Base-by-base conservation (phyloP, 768 basidiomycete species). In the Boletus rufocinnamomeus region DNA sequence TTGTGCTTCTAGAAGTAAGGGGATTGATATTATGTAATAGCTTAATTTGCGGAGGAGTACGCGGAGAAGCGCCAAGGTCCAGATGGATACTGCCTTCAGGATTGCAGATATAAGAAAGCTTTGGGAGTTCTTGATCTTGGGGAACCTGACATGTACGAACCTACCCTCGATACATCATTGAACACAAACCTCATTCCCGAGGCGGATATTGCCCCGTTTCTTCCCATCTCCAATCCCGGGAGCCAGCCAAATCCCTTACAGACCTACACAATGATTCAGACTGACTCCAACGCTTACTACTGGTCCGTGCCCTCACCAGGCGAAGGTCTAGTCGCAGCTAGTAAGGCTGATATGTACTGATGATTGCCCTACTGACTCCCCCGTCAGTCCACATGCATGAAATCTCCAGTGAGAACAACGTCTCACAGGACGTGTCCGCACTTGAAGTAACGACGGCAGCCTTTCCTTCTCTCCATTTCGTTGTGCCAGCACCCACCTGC, bases 61-160 rank as follows among this genome's bases (percentile, higher is more conserved):
- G n/a, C 1, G n/a, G 47, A 49, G 32, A 49, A 34, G 21, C 8
- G 1, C 30, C n/a, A 5, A 4, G 1, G n/a, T 14, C 19, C 21
- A 7, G 19, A 28, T 16, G 13, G 32, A 16, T 5, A 2, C 19
- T 34, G 32, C 21, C 16, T 7, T 11, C 21, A 34, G 14, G 37
- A 19, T n/a, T 44, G 4, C 60, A 41, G 14, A 17, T 34, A 50
- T 40, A 56, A 50, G 28, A 54, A 28, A 17, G 16, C 27, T 4
- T 37, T 32, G 32, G 13, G 34, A 16, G 27, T 34, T 8, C 23
- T 38, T 28, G 10, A 28, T 44, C 27, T 38, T 41, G 14, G 21
- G 52, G 14, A 52, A 16, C 30, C 21, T 27, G 30, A 49, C 19
- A 43, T 63, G 50, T 41, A 52, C 43, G 41, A 23, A 63, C 56